Evolutionary conservation across 345 rosid species (phyloP).

Genomic region (Lumnitzera littorea): DNA sequence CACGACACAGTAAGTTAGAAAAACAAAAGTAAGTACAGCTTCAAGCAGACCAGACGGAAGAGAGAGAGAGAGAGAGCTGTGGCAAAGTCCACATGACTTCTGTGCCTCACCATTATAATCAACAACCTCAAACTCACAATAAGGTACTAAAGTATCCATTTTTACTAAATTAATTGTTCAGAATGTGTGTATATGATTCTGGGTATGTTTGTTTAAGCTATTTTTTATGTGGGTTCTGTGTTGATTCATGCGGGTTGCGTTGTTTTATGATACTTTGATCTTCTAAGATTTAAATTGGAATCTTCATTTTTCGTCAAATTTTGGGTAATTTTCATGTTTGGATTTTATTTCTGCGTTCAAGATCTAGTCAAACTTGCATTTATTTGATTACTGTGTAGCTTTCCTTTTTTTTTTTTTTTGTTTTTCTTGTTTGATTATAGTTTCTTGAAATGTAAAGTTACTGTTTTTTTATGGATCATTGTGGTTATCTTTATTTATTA

Average conservation of each 20-base stretch:
- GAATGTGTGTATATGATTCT: no score
- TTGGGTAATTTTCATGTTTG: conserved; percentile 18
- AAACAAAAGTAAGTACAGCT: conserved; percentile 9
- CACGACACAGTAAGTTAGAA: conserved; percentile 5
- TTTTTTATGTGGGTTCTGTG: not conserved
- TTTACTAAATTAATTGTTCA: no score
- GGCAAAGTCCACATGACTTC: conserved; percentile 58
- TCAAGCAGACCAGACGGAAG: conserved; percentile 1
- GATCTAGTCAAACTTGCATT: conserved; percentile 9
- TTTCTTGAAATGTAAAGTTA: no score
- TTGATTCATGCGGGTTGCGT: conserved; percentile 10
- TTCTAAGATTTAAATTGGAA: conserved; percentile 15
- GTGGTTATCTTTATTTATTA: not conserved
- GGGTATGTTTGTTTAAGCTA: no score
- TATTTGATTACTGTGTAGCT: conserved; percentile 1
- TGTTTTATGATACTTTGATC: conserved; percentile 20
- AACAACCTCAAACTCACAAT: conserved; percentile 10
- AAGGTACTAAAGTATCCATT: conserved; percentile 24
- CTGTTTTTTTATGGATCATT: not conserved
- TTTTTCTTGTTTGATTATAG: no score
- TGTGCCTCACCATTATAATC: conserved; percentile 25
- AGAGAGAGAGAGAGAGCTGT: conserved; percentile 18
- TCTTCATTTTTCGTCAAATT: not conserved
- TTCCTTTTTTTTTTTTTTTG: no score
- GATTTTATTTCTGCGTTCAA: conserved; percentile 7